Evolutionary conservation across 768 basidiomycete species (phyloP), one percentile per base, ranked within the genome.

Genomic region (Suillus tomentosus): DNA sequence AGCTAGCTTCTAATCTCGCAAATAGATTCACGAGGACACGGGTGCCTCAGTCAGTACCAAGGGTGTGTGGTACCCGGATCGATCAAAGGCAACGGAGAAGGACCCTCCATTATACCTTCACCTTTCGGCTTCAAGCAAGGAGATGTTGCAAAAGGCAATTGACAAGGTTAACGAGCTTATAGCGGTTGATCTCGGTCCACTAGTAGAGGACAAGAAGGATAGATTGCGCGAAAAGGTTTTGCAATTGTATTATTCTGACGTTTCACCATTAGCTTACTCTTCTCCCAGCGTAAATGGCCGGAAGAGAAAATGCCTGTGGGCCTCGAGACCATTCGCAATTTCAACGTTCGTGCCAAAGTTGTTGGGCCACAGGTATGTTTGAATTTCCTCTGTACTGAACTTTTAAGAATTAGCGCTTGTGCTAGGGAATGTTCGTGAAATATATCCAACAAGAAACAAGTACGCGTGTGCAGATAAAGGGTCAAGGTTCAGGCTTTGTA

Each of bases 381-480:
- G 2, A 36, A 43, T 17, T 15, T 13, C 13, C 27, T 24, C 31
- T n/a, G 6, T 11, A 2, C 13, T 3, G 10, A 19, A 2, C 40
- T 13, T 31, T 42, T 7, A 19, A 42, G n/a, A 27, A 19, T 60
- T 50, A 65, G 31, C 8, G 39, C 42, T 31, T 5, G 43, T 31
- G 11, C 59, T 74, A 94, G 92, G 96, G 96, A 68, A 89, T 94
- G 67, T 99, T 98, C 72, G 96, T 99, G 68, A 99, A 99, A 78
- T 95, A 95, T 74, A 99, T 99, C 58, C 96, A 99, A 77, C 86
- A 90, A 70, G 96, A 99, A 77, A 99, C 96, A 0, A 89, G 90
- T 36, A 96, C 96, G 7, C 86, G 96, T 65, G 96, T 99, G 10
- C 96, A 99, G 75, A 97, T 99, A 70, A 99, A 99, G 77, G 96